Evolutionary conservation across 495 filamentous ascomycete genomes (phyloP).

Genomic region (Hyaloscypha bicolor): DNA sequence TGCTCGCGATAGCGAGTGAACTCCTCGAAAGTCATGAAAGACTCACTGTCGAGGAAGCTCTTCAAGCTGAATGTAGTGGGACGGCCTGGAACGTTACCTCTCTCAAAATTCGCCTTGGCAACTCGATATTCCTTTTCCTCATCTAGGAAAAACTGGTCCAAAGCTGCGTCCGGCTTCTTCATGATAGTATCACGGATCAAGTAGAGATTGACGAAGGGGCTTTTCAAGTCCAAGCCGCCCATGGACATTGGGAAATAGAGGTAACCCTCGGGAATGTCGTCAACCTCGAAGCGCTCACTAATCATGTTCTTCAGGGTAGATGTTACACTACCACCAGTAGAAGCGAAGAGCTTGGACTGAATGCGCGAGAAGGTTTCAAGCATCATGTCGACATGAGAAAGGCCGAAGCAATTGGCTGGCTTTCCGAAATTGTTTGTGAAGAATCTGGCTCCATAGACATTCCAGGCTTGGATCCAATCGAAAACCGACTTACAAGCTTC

Average conservation of each 20-base stretch:
- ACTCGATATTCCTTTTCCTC: constrained; percentile 48
- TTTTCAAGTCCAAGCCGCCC: constrained; percentile 57
- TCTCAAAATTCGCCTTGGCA: constrained; percentile 49
- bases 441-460: constrained; percentile 60
- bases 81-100: background rate
- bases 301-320: constrained; percentile 59
- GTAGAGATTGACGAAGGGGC: constrained; percentile 56
- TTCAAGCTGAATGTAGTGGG: constrained; percentile 25
- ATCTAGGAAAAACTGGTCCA: constrained; percentile 45
- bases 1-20: constrained; percentile 53
- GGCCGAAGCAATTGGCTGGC: constrained; percentile 63
- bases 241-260: constrained; percentile 64
- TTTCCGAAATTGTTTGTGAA: constrained; percentile 67
- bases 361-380: constrained; percentile 60
- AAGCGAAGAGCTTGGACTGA: constrained; percentile 53
- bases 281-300: constrained; percentile 53
- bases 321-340: constrained; percentile 50
- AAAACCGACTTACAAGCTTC: constrained; percentile 56
- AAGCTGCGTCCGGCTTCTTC: constrained; percentile 42
- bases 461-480: constrained; percentile 64
- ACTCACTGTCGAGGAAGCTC: constrained; percentile 23
- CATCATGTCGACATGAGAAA: constrained; percentile 62
- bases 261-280: constrained; percentile 62
- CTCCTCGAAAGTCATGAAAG: constrained; percentile 57
- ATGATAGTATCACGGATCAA: constrained; percentile 54